phyloP scores from a whole-genome alignment of 352 stramenopile genomes.

The Phytopythium boreale region DNA sequence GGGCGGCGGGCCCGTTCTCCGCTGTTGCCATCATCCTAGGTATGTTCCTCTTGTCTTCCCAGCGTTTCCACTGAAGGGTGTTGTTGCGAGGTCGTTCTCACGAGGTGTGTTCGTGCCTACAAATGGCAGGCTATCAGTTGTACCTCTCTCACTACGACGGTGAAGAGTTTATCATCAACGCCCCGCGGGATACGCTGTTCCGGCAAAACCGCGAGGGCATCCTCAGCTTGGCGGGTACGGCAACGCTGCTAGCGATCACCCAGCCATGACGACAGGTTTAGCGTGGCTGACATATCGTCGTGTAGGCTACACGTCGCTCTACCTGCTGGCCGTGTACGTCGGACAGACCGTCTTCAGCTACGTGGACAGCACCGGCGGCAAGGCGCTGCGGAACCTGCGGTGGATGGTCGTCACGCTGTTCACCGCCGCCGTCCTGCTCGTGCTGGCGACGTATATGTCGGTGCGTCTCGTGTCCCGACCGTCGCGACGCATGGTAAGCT shows the following conservation, averaged over 20 bases:
- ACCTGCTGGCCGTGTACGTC: slow-evolving; percentile 69
- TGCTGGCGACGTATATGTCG: slow-evolving; percentile 55
- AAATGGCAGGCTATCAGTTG: slow-evolving; percentile 72
- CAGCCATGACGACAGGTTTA: not conserved
- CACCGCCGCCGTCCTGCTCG: slow-evolving; percentile 34
- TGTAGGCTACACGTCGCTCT: slow-evolving; percentile 91
- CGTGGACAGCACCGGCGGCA: slow-evolving; percentile 55
- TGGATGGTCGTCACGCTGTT: slow-evolving; percentile 52
- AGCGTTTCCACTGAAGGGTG: not conserved
- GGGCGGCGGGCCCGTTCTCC: slow-evolving; percentile 34
- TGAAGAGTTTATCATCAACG: slow-evolving; percentile 76
- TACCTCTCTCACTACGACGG: slow-evolving; percentile 68
- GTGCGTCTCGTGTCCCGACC: slow-evolving; percentile 51
- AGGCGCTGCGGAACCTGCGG: slow-evolving; percentile 58
- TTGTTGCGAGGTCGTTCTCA: slow-evolving; percentile 10
- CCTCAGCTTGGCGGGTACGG: slow-evolving; percentile 82
- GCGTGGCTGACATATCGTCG: not conserved
- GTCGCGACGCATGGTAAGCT: slow-evolving; percentile 67
- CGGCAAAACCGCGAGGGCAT: slow-evolving; percentile 95
- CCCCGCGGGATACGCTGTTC: slow-evolving; percentile 76
- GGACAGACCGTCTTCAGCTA: slow-evolving; percentile 67
- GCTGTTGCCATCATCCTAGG: slow-evolving; percentile 42
- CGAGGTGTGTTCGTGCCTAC: not conserved
- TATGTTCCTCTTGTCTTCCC: slow-evolving; percentile 12
- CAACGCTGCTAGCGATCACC: not conserved